Conservation (phyloP, 225 moss, liverwort and hornwort species). For the Climacium dendroides region DNA sequence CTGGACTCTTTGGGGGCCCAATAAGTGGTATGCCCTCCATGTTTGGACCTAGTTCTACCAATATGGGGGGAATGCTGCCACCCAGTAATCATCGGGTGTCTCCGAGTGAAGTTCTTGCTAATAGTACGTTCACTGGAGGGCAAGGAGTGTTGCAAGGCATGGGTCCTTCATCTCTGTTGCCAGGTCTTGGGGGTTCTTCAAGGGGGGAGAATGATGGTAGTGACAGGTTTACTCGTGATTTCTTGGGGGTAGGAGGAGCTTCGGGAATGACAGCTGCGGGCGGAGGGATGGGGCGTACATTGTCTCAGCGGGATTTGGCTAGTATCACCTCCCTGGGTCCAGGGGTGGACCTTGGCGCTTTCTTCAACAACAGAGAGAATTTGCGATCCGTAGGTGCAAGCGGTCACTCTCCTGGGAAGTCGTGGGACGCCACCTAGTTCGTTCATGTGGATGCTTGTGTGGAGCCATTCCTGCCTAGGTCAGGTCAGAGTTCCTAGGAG, state of each 20-base stretch:
- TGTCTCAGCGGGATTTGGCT: slow-evolving; percentile 79
- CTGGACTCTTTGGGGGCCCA: slow-evolving; percentile 38
- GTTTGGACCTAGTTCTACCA: slow-evolving; percentile 60
- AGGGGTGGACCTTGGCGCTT: slow-evolving; percentile 79
- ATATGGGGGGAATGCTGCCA: slow-evolving; percentile 77
- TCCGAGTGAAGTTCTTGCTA: slow-evolving; percentile 43
- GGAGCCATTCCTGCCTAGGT: slow-evolving; percentile 31
- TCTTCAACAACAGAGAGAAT: slow-evolving; percentile 65
- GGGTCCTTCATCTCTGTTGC: slow-evolving; percentile 56
- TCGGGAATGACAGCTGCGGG: slow-evolving; percentile 52
- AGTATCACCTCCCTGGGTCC: slow-evolving; percentile 75
- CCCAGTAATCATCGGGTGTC: slow-evolving; percentile 53
- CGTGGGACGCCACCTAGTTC: slow-evolving; percentile 81
- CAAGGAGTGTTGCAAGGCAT: slow-evolving; percentile 69
- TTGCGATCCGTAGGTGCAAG: slow-evolving; percentile 73
- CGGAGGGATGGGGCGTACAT: slow-evolving; percentile 67
- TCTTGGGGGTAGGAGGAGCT: slow-evolving; percentile 90
- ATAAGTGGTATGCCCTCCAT: slow-evolving; percentile 65
- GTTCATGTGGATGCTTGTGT: slow-evolving; percentile 8
- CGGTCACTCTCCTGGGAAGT: slow-evolving; percentile 90
- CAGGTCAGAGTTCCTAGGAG: slow-evolving; percentile 9
- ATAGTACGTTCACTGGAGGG: slow-evolving; percentile 39
- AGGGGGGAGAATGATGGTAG: slow-evolving; percentile 82
- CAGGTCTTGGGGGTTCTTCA: slow-evolving; percentile 50
- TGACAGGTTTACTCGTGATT: slow-evolving; percentile 92